Base-by-base conservation (phyloP, 768 basidiomycete species). In the Russula foetens region DNA sequence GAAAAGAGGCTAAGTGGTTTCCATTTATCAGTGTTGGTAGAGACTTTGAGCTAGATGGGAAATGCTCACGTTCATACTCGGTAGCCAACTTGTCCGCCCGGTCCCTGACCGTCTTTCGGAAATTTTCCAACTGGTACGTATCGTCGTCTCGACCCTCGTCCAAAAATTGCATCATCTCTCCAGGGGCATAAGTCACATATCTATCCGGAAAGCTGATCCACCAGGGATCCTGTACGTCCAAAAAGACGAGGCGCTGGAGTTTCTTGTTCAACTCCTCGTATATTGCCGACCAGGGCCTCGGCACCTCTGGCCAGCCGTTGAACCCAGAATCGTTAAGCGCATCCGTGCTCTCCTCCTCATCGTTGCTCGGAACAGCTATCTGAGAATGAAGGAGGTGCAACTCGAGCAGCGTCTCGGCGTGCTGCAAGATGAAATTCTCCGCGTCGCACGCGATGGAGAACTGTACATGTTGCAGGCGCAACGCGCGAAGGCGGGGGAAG, bases 121-220 rank as follows among this genome's bases (percentile, higher is more conserved):
- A 53, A 3, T 3, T 19, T 15, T 29, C 44, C 11, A 62, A 28
- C 19, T 44, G 35, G 17, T 15, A 35, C 1, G 28, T 41, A 21
- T 62, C 60, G 7, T 62, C 60, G 19, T 35, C 56, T 17, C 50
- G 49, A 7, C 56, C 60, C 24, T 48, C 44, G 19, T 62, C 60
- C 19, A 62, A 28, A 31, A 62, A 57, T 19, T 51, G 56, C 60
- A 58, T 57, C 26, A 53, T 44, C 21, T 39, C 49, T 17, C 23
- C 19, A n/a, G 49, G 26, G 17, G 55, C 23, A 58, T 57, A 62
- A 21, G 60, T 11, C 23, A 58, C n/a, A 4, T 62, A 58, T 24
- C 35, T 28, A 31, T 62, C 60, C 21, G 60, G 60, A 17, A 52
- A 61, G 31, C 60, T 56, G 17, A 62, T 29, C 60, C 60, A 62